Evolutionary conservation across 1,139 yeast genomes (phyloP).

Genomic region (Suhomyces maxii): DNA sequence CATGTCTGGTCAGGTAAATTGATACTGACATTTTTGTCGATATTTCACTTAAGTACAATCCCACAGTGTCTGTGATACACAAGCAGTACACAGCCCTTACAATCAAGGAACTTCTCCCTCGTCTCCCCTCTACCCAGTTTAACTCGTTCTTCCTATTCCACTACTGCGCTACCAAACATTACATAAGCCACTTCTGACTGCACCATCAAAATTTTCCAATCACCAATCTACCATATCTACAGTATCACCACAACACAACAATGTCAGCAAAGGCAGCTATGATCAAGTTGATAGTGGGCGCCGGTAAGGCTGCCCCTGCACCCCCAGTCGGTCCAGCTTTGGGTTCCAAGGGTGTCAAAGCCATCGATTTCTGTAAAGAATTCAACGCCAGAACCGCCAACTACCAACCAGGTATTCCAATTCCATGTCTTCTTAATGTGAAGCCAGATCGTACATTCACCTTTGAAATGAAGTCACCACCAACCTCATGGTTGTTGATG

Average conservation of each 20-base stretch:
- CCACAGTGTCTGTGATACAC: too few relatives aligned
- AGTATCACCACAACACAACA: not conserved
- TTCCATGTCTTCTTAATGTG: constrained; percentile 81
- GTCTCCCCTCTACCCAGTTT: too few relatives aligned
- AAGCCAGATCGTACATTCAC: constrained; percentile 90
- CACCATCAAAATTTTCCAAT: constrained; percentile 5
- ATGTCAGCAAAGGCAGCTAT: constrained; percentile 48
- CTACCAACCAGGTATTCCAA: constrained; percentile 80
- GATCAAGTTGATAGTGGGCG: constrained; percentile 92
- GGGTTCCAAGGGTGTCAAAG: constrained; percentile 98
- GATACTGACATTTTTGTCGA: too few relatives aligned
- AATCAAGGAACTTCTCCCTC: too few relatives aligned
- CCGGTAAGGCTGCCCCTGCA: constrained; percentile 98
- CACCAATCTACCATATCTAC: not conserved
- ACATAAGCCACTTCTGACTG: not conserved
- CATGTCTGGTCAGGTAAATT: too few relatives aligned
- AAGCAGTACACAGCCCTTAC: too few relatives aligned
- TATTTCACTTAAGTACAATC: too few relatives aligned
- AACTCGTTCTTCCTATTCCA: too few relatives aligned
- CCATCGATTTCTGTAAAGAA: constrained; percentile 97
- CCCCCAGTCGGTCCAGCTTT: constrained; percentile 99
- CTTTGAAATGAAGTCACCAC: constrained; percentile 88
- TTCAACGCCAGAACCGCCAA: constrained; percentile 96
- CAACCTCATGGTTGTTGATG: constrained; percentile 82
- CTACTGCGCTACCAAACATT: constrained; percentile 4